Evolutionary conservation across 371 early-diverging fungal species (phyloP).

Genomic region (Mucor lusitanicus): DNA sequence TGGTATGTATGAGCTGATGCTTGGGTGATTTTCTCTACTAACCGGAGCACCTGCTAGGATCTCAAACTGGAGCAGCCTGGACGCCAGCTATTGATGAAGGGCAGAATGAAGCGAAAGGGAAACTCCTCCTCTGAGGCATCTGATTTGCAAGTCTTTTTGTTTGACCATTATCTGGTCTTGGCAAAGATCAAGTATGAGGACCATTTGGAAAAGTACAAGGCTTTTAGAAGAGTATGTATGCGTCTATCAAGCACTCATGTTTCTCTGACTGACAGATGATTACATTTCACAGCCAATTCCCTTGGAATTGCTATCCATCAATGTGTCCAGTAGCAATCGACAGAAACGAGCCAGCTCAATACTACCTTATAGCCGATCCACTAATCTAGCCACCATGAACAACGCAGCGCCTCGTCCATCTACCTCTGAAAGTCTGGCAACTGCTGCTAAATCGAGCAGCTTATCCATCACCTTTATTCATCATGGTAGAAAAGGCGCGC

Average conservation of each 20-base stretch:
- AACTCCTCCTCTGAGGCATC: slow-evolving; percentile 61
- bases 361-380: slow-evolving; percentile 35
- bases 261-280: neutral
- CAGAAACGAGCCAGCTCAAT: slow-evolving; percentile 38
- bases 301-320: slow-evolving; percentile 66
- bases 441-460: slow-evolving; percentile 31
- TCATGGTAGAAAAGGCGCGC: slow-evolving; percentile 70
- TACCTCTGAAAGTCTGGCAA: neutral
- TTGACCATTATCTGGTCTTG: slow-evolving; percentile 86
- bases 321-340: slow-evolving; percentile 62
- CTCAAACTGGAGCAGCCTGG: slow-evolving; percentile 49
- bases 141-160: slow-evolving; percentile 73
- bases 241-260: neutral
- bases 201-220: slow-evolving; percentile 40
- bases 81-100: slow-evolving; percentile 77
- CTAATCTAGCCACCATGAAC: slow-evolving; percentile 16
- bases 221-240: slow-evolving; percentile 39
- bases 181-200: slow-evolving; percentile 55
- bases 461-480: slow-evolving; percentile 75
- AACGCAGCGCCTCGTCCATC: neutral
- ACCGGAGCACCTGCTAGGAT: slow-evolving; percentile 31
- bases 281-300: slow-evolving; percentile 67
- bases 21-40: neutral
- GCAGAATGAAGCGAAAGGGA: slow-evolving; percentile 73
- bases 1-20: slow-evolving; percentile 58